phyloP scores from a whole-genome alignment of 257 asterid species.

The Solanum virginianum region DNA sequence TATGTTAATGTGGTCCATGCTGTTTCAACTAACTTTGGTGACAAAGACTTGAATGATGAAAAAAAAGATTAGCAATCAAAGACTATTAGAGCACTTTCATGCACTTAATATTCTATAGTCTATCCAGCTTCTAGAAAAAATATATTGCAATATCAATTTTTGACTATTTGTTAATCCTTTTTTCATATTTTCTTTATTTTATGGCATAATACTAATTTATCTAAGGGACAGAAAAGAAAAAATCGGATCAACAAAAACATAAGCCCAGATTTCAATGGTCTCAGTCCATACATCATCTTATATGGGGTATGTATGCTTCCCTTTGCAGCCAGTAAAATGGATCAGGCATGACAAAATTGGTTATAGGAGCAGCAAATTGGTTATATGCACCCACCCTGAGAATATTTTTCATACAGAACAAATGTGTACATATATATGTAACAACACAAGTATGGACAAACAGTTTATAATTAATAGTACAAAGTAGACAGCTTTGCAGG shows the following conservation, averaged over 20 bases:
- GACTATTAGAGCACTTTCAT: neutral
- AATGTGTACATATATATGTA: neutral
- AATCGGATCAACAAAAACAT: neutral
- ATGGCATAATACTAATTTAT: neutral
- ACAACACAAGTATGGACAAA: neutral
- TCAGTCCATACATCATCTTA: neutral
- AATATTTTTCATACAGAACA: neutral
- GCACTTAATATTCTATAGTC: neutral
- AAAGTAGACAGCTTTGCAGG: neutral
- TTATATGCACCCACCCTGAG: neutral
- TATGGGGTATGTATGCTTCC: neutral
- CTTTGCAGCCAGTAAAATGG: neutral
- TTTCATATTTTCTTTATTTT: neutral
- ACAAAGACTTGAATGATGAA: neutral
- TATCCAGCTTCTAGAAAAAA: neutral
- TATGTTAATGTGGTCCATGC: neutral
- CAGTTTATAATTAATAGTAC: neutral
- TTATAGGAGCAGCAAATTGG: neutral
- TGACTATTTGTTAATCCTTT: neutral
- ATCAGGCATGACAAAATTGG: neutral
- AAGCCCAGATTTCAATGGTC: neutral
- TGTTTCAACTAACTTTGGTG: neutral
- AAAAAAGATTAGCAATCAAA: neutral
- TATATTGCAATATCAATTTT: neutral
- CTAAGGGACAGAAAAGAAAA: neutral